These are phyloP conservation scores for Withania somnifera DNA, from an alignment of 305 asterid genomes.

Conservation along the genomic window DNA sequence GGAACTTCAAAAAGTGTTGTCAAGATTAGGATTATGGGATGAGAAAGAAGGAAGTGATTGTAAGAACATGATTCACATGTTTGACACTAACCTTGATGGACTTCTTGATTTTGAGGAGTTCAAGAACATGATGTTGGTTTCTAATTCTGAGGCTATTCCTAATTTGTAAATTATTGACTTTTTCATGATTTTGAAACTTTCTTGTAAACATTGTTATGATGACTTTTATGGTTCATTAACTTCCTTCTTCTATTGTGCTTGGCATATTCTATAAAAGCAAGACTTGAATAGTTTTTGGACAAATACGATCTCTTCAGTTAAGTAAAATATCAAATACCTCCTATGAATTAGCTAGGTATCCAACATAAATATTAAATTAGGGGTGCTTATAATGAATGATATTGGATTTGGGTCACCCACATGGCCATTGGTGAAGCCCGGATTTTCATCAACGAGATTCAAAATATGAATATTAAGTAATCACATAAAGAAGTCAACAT, in stretches of 20 bases:
- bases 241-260: background rate
- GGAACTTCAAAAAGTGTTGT: slow-evolving; percentile 40
- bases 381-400: no score
- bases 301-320: background rate
- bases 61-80: slow-evolving; percentile 37
- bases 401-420: no score
- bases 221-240: background rate
- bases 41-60: slow-evolving; percentile 26
- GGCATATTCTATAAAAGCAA: background rate
- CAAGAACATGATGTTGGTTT: slow-evolving; percentile 41
- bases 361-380: no score
- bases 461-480: no score
- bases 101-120: slow-evolving; percentile 49
- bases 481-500: no score
- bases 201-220: background rate
- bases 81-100: slow-evolving; percentile 40
- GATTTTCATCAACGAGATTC: no score
- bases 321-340: background rate
- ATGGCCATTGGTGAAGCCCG: no score
- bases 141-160: background rate
- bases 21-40: slow-evolving; percentile 42
- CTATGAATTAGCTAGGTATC: background rate
- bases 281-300: background rate
- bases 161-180: background rate
- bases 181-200: background rate